Conservation (phyloP, 2,329 filamentous ascomycete species). For the Talaromyces sp. region DNA sequence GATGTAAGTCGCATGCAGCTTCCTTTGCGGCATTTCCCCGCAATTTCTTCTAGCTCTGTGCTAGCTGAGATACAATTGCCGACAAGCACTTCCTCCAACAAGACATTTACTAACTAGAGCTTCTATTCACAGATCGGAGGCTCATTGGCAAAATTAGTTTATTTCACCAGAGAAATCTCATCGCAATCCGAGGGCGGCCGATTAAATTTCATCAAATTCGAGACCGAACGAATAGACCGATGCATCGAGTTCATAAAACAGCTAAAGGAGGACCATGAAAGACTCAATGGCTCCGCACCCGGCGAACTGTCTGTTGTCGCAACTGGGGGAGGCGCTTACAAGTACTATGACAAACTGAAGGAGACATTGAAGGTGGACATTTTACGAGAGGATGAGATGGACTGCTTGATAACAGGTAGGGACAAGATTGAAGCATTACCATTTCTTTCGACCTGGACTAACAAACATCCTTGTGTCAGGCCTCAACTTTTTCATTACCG, state of each 20-base stretch:
- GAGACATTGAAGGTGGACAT: slow-evolving; percentile 84
- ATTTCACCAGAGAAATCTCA: slow-evolving; percentile 86
- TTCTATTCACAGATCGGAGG: slow-evolving; percentile 72
- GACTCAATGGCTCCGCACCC: slow-evolving; percentile 67
- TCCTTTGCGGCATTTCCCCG: slow-evolving; percentile 29
- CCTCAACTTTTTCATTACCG: slow-evolving; percentile 97
- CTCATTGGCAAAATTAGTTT: slow-evolving; percentile 92
- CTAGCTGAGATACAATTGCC: neutral
- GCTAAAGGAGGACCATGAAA: slow-evolving; percentile 77
- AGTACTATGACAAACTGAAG: slow-evolving; percentile 90
- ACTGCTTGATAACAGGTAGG: slow-evolving; percentile 88
- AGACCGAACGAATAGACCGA: slow-evolving; percentile 90
- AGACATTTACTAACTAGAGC: neutral
- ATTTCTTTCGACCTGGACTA: neutral
- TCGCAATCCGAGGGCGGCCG: slow-evolving; percentile 79
- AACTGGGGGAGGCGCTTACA: slow-evolving; percentile 92
- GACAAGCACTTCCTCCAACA: neutral
- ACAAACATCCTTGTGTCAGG: slow-evolving; percentile 52
- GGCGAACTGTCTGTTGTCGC: slow-evolving; percentile 87
- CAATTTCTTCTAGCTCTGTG: slow-evolving; percentile 25
- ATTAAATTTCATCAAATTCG: slow-evolving; percentile 92
- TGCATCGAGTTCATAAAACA: slow-evolving; percentile 89
- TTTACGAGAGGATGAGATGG: slow-evolving; percentile 94
- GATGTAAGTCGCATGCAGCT: slow-evolving; percentile 66
- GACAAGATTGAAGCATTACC: neutral